These are phyloP conservation scores for Medicago lupulina DNA, from an alignment of 306 rosid species.

Conservation along the genomic window DNA sequence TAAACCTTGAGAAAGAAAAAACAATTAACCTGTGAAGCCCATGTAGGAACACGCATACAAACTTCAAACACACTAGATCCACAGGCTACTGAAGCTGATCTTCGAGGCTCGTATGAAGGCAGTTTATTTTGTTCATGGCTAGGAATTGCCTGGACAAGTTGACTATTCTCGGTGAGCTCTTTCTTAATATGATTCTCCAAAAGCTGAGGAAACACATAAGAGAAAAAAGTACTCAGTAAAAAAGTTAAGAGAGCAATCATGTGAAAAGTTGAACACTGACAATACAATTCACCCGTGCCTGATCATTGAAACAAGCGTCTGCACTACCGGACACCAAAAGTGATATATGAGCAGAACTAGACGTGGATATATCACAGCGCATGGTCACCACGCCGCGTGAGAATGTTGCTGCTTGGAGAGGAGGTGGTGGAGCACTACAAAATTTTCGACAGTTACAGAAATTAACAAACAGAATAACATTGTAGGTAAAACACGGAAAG, in stretches of 20 bases:
- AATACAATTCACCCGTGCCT: constrained; percentile 58
- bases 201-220: constrained; percentile 55
- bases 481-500: neutral
- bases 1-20: constrained; percentile 39
- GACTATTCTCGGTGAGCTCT: constrained; percentile 80
- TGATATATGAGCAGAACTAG: constrained; percentile 88
- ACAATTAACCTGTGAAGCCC: constrained; percentile 85
- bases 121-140: constrained; percentile 56
- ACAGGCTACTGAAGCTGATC: constrained; percentile 88
- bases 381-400: constrained; percentile 97
- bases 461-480: constrained; percentile 34
- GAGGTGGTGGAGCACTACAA: constrained; percentile 93
- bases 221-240: constrained; percentile 15
- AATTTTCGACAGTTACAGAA: constrained; percentile 40
- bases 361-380: constrained; percentile 91
- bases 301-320: constrained; percentile 93
- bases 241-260: constrained; percentile 5
- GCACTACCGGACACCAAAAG: constrained; percentile 92
- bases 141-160: constrained; percentile 63
- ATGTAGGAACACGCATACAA: constrained; percentile 80
- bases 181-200: constrained; percentile 91
- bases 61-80: constrained; percentile 93
- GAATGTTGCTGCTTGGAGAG: constrained; percentile 96
- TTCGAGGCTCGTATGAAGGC: constrained; percentile 73
- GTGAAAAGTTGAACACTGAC: constrained; percentile 27